Evolutionary conservation across 2,329 filamentous ascomycete genomes (phyloP).

Genomic region (Penicillium sp.): DNA sequence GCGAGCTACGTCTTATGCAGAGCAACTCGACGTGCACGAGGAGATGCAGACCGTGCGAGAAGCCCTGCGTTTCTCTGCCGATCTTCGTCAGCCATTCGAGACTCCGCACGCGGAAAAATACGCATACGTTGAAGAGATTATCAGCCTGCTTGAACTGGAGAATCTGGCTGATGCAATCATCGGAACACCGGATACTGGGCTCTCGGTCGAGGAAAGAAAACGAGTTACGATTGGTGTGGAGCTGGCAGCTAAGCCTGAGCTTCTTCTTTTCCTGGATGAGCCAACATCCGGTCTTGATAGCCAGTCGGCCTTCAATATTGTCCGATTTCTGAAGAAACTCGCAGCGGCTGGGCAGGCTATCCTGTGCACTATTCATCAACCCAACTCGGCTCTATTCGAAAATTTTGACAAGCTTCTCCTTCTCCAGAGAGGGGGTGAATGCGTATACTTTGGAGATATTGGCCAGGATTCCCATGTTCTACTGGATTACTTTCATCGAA

Average conservation of each 20-base stretch:
- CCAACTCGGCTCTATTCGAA: constrained; percentile 52
- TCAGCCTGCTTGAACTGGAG: constrained; percentile 60
- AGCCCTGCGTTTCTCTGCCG: constrained; percentile 60
- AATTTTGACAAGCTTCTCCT: constrained; percentile 54
- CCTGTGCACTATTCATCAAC: constrained; percentile 57
- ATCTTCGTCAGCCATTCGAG: constrained; percentile 57
- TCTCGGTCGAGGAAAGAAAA: constrained; percentile 51
- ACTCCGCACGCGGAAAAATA: constrained; percentile 56
- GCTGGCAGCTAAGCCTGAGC: constrained; percentile 40
- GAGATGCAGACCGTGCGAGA: constrained; percentile 58
- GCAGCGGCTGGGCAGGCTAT: constrained; percentile 55
- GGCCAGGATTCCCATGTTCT: constrained; percentile 47
- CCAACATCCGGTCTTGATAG: constrained; percentile 54
- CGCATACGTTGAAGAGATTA: constrained; percentile 60
- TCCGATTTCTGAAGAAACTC: constrained; percentile 55
- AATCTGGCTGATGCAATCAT: constrained; percentile 62
- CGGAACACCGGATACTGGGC: constrained; percentile 53
- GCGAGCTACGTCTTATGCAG: constrained; percentile 58
- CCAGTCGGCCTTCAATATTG: constrained; percentile 54
- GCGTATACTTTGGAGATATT: constrained; percentile 52
- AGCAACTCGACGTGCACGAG: constrained; percentile 62
- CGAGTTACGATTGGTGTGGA: constrained; percentile 38
- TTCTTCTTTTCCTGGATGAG: constrained; percentile 62
- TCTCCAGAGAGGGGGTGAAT: constrained; percentile 49
- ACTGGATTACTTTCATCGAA: constrained; percentile 49